These are phyloP conservation scores for Yamadazyma akitaensis DNA, from an alignment of 805 yeast species.

Conservation along the genomic window DNA sequence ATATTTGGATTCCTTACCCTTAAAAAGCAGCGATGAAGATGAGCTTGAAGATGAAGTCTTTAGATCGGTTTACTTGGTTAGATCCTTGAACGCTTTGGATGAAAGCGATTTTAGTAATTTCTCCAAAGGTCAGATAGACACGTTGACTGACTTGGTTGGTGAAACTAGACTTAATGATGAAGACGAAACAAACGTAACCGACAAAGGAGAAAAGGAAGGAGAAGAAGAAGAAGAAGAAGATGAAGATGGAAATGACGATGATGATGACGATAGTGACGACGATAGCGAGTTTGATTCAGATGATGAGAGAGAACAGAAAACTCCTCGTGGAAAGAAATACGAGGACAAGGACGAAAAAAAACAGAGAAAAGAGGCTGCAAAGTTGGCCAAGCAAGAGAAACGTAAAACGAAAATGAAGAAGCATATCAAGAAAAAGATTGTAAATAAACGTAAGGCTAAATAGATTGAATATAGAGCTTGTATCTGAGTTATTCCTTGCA, in stretches of 20 bases:
- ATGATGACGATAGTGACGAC: constrained; percentile 25
- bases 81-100: constrained; percentile 78
- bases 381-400: constrained; percentile 28
- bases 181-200: constrained; percentile 25
- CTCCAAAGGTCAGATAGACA: constrained; percentile 74
- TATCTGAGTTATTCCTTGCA: background rate
- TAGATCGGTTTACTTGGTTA: constrained; percentile 71
- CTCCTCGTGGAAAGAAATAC: constrained; percentile 63
- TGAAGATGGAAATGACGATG: constrained; percentile 36
- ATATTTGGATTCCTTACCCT: constrained; percentile 51
- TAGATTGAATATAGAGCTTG: constrained; percentile 1
- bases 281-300: constrained; percentile 43
- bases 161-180: constrained; percentile 1
- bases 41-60: constrained; percentile 75
- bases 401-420: constrained; percentile 40
- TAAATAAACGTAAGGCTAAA: constrained; percentile 65
- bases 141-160: constrained; percentile 64
- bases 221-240: constrained; percentile 60
- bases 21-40: constrained; percentile 59
- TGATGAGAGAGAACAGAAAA: constrained; percentile 54
- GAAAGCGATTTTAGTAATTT: constrained; percentile 86
- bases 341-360: constrained; percentile 50
- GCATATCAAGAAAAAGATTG: constrained; percentile 28
- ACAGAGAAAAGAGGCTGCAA: constrained; percentile 36
- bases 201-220: constrained; percentile 23